Evolutionary conservation across 78 protist genomes (phyloP).

Genomic region (Polysphondylium violaceum): DNA sequence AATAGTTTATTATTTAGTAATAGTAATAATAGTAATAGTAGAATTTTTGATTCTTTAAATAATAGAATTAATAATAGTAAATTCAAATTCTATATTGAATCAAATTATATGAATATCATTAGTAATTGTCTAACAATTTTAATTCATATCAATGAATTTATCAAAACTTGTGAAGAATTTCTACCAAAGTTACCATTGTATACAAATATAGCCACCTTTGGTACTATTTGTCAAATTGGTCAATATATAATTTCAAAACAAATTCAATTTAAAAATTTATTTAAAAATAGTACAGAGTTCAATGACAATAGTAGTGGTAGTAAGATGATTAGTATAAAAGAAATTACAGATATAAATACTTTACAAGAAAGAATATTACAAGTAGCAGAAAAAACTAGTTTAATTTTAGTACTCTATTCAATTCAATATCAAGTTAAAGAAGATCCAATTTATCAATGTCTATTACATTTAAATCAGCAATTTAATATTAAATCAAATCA

Average conservation of each 20-base stretch:
- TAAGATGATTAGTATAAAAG: neutral
- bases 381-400: conserved; percentile 2
- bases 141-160: conserved; percentile 3
- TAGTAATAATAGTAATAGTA: neutral
- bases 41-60: neutral
- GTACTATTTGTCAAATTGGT: neutral
- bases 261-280: neutral
- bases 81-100: conserved; percentile 20
- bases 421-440: neutral
- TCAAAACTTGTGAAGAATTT: conserved; percentile 3
- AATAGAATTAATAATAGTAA: neutral
- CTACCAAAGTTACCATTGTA: conserved; percentile 4
- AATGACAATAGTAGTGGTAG: neutral
- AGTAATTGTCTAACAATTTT: conserved; percentile 6
- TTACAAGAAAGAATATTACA: conserved; percentile 1
- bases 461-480: no score
- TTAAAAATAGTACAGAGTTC: neutral
- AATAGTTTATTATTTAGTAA: neutral
- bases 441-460: no score
- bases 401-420: neutral
- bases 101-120: neutral
- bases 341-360: neutral
- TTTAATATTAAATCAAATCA: no score
- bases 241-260: conserved; percentile 11
- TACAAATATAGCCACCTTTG: conserved; percentile 14